Conservation (phyloP, 2,329 filamentous ascomycete species). For the Penicillium sp. region DNA sequence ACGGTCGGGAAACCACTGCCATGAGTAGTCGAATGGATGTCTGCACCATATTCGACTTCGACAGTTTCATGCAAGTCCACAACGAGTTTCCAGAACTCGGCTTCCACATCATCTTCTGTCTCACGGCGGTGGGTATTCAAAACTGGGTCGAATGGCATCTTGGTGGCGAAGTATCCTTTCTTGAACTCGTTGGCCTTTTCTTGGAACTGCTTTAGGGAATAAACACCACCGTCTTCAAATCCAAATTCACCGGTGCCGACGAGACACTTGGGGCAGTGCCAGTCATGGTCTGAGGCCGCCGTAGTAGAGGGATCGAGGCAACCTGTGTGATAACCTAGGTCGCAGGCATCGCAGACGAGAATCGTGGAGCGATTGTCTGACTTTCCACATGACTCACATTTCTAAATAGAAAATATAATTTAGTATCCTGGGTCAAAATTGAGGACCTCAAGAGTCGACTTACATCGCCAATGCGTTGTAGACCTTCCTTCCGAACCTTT, state of each 20-base stretch:
- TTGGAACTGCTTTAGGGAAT: constrained; percentile 94
- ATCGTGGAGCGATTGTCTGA: constrained; percentile 73
- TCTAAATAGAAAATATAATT: constrained; percentile 50
- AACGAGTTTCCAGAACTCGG: constrained; percentile 94
- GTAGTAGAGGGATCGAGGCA: constrained; percentile 88
- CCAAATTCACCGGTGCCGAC: constrained; percentile 97
- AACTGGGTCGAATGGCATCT: constrained; percentile 84
- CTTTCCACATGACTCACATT: constrained; percentile 85
- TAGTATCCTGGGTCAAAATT: constrained; percentile 29
- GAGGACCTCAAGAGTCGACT: constrained; percentile 19
- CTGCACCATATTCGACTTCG: constrained; percentile 96
- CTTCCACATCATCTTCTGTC: constrained; percentile 93
- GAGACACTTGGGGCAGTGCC: constrained; percentile 94
- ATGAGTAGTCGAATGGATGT: constrained; percentile 97
- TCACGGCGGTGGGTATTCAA: constrained; percentile 79
- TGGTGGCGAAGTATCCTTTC: constrained; percentile 86
- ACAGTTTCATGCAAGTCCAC: constrained; percentile 93
- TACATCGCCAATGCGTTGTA: constrained; percentile 64
- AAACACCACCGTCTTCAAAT: constrained; percentile 94
- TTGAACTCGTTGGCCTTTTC: constrained; percentile 96
- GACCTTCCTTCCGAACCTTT: constrained; percentile 59
- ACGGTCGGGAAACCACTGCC: constrained; percentile 95
- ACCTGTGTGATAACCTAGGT: constrained; percentile 81
- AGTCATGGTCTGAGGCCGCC: constrained; percentile 78
- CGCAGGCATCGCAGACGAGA: constrained; percentile 87